Conservation (phyloP, 139 green algal species). For the Trebouxia sp. region DNA sequence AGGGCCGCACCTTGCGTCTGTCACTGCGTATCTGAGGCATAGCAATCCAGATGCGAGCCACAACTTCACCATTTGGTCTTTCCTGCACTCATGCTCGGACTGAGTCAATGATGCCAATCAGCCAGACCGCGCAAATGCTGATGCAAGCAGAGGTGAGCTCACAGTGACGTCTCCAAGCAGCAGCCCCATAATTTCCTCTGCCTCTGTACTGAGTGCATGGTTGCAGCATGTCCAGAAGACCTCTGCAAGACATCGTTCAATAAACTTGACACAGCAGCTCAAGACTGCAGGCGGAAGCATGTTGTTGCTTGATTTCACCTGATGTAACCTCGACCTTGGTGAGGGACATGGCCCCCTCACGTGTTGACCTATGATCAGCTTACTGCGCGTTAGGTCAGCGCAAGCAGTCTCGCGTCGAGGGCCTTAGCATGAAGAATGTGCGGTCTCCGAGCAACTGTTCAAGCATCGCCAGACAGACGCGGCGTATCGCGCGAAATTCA, state of each 20-base stretch:
- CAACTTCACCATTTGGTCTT: conserved; percentile 24
- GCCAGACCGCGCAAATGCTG: neutral
- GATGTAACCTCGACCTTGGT: conserved; percentile 28
- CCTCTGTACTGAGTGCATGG: conserved; percentile 80
- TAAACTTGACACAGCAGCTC: neutral
- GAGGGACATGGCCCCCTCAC: neutral
- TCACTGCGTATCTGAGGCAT: conserved; percentile 78
- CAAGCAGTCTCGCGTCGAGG: too few relatives aligned
- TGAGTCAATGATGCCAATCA: neutral
- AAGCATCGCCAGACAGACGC: too few relatives aligned
- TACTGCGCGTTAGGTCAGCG: too few relatives aligned
- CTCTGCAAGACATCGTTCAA: conserved; percentile 50
- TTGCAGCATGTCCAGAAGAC: conserved; percentile 67
- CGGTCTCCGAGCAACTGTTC: too few relatives aligned
- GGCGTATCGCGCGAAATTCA: too few relatives aligned
- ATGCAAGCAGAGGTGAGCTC: neutral
- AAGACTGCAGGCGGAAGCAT: neutral
- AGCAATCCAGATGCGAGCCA: conserved; percentile 60
- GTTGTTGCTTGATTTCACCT: neutral
- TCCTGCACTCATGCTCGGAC: neutral
- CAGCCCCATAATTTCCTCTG: conserved; percentile 87
- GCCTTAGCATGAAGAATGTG: too few relatives aligned
- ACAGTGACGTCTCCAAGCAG: conserved; percentile 75
- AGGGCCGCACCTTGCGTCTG: conserved; percentile 68
- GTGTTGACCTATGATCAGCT: too few relatives aligned